Evolutionary conservation across 106 monocot genomes (phyloP).

Genomic region (Dendrobium nobile): DNA sequence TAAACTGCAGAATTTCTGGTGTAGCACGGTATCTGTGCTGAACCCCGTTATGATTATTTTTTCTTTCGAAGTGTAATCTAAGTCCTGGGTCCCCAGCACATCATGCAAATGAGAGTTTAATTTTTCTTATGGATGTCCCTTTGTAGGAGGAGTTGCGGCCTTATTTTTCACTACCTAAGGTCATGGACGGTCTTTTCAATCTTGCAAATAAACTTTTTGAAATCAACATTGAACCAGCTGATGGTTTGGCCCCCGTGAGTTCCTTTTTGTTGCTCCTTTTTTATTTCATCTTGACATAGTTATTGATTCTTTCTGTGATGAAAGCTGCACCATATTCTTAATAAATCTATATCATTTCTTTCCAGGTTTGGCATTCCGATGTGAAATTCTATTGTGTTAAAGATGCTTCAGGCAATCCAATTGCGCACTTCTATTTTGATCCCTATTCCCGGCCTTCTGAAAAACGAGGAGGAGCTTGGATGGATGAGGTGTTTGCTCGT

Average conservation of each 20-base stretch:
- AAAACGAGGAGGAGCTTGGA: constrained; percentile 98
- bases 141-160: constrained; percentile 92
- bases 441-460: constrained; percentile 98
- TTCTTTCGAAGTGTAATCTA: background rate
- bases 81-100: background rate
- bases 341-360: background rate
- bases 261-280: background rate
- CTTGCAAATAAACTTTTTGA: constrained; percentile 90
- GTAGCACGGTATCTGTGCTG: background rate
- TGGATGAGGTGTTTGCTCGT: constrained; percentile 91
- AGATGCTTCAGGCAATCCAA: constrained; percentile 70
- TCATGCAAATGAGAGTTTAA: background rate
- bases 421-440: constrained; percentile 98
- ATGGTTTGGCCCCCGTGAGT: constrained; percentile 79
- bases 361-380: constrained; percentile 85
- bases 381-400: constrained; percentile 92
- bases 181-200: constrained; percentile 94
- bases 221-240: constrained; percentile 77
- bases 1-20: background rate
- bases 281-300: background rate
- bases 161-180: constrained; percentile 87
- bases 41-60: background rate
- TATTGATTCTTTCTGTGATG: background rate
- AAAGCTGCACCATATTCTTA: background rate
- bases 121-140: background rate